Conservation (phyloP, 192 early-diverging fungal species). For the Backusella mclennaniae region DNA sequence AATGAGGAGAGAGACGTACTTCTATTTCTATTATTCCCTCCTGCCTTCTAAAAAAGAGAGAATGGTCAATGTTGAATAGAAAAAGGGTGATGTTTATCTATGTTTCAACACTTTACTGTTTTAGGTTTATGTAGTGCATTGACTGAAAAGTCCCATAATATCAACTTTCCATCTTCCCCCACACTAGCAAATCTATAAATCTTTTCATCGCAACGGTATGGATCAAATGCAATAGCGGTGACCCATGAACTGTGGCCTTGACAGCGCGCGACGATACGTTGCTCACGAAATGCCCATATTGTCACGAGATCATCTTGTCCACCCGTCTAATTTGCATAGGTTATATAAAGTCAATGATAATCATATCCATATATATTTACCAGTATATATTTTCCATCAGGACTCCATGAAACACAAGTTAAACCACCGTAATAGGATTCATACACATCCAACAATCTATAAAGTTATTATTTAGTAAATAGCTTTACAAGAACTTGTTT, state of each 20-base stretch:
- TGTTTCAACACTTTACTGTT: slow-evolving; percentile 38
- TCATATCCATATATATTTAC: slow-evolving; percentile 19
- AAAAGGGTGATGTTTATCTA: not conserved
- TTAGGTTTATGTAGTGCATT: slow-evolving; percentile 75
- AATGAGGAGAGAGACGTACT: slow-evolving; percentile 33
- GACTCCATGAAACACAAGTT: slow-evolving; percentile 85
- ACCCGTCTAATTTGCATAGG: slow-evolving; percentile 52
- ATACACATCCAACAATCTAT: slow-evolving; percentile 73
- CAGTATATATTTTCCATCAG: slow-evolving; percentile 78
- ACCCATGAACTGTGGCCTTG: slow-evolving; percentile 91
- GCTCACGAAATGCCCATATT: slow-evolving; percentile 83
- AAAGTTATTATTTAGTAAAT: not conserved
- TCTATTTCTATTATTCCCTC: slow-evolving; percentile 16
- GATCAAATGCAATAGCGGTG: slow-evolving; percentile 82
- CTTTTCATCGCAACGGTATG: slow-evolving; percentile 72
- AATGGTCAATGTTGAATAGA: not conserved
- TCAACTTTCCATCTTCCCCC: slow-evolving; percentile 84
- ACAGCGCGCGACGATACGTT: slow-evolving; percentile 81
- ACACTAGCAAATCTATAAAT: slow-evolving; percentile 89
- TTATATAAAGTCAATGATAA: not conserved
- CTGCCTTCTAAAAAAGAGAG: not conserved
- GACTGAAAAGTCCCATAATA: slow-evolving; percentile 94
- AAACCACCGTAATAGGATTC: slow-evolving; percentile 86
- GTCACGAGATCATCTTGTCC: slow-evolving; percentile 94
- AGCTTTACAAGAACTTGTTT: too few species aligned